These are phyloP conservation scores for Bipolaris victoriae DNA, from an alignment of 2,329 filamentous ascomycete genomes.

Conservation along the genomic window DNA sequence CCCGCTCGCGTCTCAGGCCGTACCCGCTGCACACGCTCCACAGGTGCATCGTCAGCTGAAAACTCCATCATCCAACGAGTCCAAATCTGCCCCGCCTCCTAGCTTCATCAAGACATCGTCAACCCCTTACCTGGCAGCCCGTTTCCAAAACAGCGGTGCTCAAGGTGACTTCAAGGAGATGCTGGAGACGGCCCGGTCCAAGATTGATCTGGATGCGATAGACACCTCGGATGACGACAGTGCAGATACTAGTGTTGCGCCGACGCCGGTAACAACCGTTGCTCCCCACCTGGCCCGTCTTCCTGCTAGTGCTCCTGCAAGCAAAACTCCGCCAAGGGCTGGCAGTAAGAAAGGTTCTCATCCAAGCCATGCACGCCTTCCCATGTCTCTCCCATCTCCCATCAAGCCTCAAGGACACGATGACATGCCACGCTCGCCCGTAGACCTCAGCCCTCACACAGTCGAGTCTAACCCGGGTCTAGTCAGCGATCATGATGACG, in stretches of 20 bases:
- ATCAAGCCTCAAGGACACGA: slow-evolving; percentile 34
- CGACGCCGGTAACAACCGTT: slow-evolving; percentile 37
- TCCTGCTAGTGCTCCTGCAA: slow-evolving; percentile 37
- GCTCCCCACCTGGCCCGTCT: slow-evolving; percentile 43
- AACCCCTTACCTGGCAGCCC: slow-evolving; percentile 51
- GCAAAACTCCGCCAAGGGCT: slow-evolving; percentile 41
- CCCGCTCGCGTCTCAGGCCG: slow-evolving; percentile 39
- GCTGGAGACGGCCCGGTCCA: slow-evolving; percentile 45
- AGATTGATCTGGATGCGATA: slow-evolving; percentile 45
- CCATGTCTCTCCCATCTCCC: slow-evolving; percentile 39
- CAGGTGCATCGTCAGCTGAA: slow-evolving; percentile 42
- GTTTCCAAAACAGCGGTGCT: slow-evolving; percentile 51
- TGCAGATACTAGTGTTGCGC: slow-evolving; percentile 35
- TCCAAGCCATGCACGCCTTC: slow-evolving; percentile 38
- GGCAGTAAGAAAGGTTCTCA: slow-evolving; percentile 44
- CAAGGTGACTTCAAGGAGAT: slow-evolving; percentile 48
- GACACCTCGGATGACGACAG: slow-evolving; percentile 47
- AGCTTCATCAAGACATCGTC: slow-evolving; percentile 49
- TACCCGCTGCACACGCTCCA: slow-evolving; percentile 36
- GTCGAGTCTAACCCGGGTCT: slow-evolving; percentile 58
- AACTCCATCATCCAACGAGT: slow-evolving; percentile 23
- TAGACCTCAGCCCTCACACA: slow-evolving; percentile 55
- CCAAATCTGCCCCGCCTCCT: slow-evolving; percentile 21
- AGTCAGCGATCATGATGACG: slow-evolving; percentile 58
- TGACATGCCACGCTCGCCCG: slow-evolving; percentile 43